Conservation (phyloP, 352 stramenopile species). For the Blastocystis sp. region DNA sequence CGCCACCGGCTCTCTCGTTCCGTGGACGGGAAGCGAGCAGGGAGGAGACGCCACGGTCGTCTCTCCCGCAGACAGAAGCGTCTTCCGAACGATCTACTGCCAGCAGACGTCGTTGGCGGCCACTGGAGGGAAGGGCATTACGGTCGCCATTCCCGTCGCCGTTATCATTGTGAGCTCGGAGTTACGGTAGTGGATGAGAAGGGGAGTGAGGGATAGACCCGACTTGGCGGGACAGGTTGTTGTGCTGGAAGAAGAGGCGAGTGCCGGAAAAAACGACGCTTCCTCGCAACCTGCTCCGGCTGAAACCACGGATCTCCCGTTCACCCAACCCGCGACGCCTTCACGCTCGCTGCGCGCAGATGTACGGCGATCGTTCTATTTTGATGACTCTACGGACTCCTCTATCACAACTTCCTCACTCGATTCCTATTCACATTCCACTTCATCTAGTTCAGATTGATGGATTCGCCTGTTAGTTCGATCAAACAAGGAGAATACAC, state of each 20-base stretch:
- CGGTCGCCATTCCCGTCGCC: not conserved
- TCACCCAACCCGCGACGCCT: too few relatives aligned
- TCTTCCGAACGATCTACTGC: not conserved
- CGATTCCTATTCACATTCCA: not conserved
- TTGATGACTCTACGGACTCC: not conserved
- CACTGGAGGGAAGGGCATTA: not conserved
- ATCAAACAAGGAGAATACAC: slow-evolving; percentile 53
- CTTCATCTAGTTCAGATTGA: not conserved
- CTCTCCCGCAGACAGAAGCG: not conserved
- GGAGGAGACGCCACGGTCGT: not conserved
- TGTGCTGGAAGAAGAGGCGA: not conserved
- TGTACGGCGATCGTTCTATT: too few relatives aligned
- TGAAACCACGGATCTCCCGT: too few relatives aligned
- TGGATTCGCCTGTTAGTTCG: not conserved
- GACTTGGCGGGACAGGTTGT: not conserved
- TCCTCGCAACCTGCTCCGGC: too few relatives aligned
- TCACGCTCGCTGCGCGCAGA: too few relatives aligned
- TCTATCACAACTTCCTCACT: not conserved
- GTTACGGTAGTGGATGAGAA: not conserved
- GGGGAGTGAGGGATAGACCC: not conserved
- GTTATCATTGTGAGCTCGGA: not conserved
- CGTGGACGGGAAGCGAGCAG: not conserved
- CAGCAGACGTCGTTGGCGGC: not conserved
- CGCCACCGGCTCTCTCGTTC: not conserved
- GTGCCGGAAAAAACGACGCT: not conserved